Evolutionary conservation across 2,329 filamentous ascomycete genomes (phyloP).

Genomic region (Ophiosphaerella herpotricha): DNA sequence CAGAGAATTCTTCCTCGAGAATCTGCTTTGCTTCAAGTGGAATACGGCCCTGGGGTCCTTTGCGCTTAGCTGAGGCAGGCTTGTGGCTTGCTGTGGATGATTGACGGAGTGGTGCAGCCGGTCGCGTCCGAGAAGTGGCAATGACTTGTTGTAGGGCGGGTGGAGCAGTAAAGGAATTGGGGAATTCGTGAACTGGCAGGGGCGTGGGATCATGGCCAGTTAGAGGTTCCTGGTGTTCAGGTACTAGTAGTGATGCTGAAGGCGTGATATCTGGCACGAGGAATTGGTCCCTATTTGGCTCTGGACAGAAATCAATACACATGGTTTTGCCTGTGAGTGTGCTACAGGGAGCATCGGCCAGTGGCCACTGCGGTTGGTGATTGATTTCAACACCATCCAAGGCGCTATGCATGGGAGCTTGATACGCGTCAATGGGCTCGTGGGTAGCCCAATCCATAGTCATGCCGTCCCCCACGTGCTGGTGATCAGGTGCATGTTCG

Average conservation of each 20-base stretch:
- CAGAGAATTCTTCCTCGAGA: conserved; percentile 41
- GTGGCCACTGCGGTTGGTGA: conserved; percentile 3
- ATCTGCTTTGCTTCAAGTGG: conserved; percentile 39
- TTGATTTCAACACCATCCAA: neutral
- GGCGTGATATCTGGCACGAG: neutral
- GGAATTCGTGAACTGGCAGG: neutral
- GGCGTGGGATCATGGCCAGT: neutral
- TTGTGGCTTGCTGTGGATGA: conserved; percentile 25
- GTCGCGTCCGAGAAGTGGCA: neutral
- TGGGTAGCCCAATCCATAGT: conserved; percentile 34
- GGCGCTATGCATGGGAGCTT: conserved; percentile 6
- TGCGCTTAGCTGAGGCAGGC: conserved; percentile 41
- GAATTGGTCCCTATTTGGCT: neutral
- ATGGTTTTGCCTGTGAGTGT: conserved; percentile 1
- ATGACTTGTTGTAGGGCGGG: neutral
- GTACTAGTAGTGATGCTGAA: conserved; percentile 7
- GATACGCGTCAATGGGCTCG: conserved; percentile 6
- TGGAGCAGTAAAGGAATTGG: neutral
- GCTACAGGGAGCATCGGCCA: neutral
- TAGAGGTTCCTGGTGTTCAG: neutral
- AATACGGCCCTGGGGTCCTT: conserved; percentile 38
- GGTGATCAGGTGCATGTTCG: neutral
- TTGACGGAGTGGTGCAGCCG: conserved; percentile 13
- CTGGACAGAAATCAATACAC: too few species aligned
- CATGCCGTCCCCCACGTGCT: conserved; percentile 8